Percentiles rank a stretch among this genome's conserved stretches.
Evolutionary conservation across 192 early-diverging fungal genomes (phyloP).

Genomic region (Entomortierella parvispora): DNA sequence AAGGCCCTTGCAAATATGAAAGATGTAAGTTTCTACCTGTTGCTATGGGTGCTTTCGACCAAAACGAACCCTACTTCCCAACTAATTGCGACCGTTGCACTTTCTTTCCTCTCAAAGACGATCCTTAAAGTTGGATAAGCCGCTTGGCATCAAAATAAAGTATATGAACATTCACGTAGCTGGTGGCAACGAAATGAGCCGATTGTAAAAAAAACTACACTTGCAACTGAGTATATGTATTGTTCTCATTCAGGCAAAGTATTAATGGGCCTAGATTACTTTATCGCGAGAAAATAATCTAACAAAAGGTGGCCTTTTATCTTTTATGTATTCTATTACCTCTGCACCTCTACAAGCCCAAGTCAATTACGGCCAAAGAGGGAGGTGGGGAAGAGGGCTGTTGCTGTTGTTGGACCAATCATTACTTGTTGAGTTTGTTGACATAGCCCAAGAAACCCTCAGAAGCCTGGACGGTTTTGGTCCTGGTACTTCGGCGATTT

Average conservation of each 20-base stretch:
- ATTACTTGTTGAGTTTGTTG: constrained; percentile 21
- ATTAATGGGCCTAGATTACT: too few relatives aligned
- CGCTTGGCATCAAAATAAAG: too few relatives aligned
- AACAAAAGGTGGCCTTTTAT: too few relatives aligned
- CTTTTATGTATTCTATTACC: too few relatives aligned
- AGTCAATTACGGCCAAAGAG: too few relatives aligned
- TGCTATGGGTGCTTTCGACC: background rate
- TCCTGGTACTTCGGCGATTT: constrained; percentile 58
- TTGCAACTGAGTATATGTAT: background rate
- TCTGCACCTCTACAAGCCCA: too few relatives aligned
- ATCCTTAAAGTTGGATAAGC: constrained; percentile 35
- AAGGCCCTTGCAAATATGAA: constrained; percentile 19
- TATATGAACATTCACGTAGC: background rate
- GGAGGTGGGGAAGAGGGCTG: background rate
- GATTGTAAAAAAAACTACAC: background rate
- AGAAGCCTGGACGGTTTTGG: constrained; percentile 46
- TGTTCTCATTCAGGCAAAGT: too few relatives aligned
- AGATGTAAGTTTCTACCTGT: constrained; percentile 18
- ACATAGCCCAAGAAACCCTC: constrained; percentile 46
- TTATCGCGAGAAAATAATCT: too few relatives aligned
- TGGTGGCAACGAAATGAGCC: too few relatives aligned
- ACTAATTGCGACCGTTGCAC: background rate
- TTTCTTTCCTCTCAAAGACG: constrained; percentile 11
- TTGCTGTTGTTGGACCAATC: background rate
- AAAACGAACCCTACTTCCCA: background rate